Conservation (phyloP, 1,284 basidiomycete genomes). For the Agroathelia rolfsii region DNA sequence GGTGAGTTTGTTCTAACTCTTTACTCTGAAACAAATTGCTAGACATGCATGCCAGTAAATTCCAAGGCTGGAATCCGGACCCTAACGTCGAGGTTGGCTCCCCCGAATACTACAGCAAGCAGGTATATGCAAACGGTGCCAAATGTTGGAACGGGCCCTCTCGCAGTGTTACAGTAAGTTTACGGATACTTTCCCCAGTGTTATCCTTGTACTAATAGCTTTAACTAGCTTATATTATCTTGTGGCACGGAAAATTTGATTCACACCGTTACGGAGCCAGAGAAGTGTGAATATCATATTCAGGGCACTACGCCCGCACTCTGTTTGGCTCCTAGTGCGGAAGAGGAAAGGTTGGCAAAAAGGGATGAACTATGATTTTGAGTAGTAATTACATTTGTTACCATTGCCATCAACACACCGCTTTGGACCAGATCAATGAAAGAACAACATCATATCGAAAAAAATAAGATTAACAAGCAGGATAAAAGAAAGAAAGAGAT, state of each 20-base stretch:
- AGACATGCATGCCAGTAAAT: constrained; percentile 40
- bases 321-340: constrained; percentile 58
- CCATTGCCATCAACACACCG: no score
- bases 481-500: no score
- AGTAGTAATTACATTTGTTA: no score
- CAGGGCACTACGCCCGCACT: constrained; percentile 84
- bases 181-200: constrained; percentile 1
- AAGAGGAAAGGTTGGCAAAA: constrained; percentile 20
- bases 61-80: constrained; percentile 65
- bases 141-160: constrained; percentile 98
- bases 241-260: constrained; percentile 86
- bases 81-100: constrained; percentile 45
- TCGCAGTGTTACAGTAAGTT: constrained; percentile 63
- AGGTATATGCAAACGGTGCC: constrained; percentile 74
- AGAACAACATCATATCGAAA: no score
- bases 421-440: no score
- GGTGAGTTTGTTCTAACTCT: constrained; percentile 40
- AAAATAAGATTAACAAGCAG: no score
- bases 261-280: constrained; percentile 78
- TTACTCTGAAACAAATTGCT: constrained; percentile 1
- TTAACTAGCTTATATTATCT: constrained; percentile 6
- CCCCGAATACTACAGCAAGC: constrained; percentile 70
- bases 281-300: constrained; percentile 96
- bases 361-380: constrained; percentile 47
- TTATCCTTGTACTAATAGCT: constrained; percentile 1